These are phyloP conservation scores for Zangia roseola DNA, from an alignment of 768 basidiomycete species.

Conservation along the genomic window DNA sequence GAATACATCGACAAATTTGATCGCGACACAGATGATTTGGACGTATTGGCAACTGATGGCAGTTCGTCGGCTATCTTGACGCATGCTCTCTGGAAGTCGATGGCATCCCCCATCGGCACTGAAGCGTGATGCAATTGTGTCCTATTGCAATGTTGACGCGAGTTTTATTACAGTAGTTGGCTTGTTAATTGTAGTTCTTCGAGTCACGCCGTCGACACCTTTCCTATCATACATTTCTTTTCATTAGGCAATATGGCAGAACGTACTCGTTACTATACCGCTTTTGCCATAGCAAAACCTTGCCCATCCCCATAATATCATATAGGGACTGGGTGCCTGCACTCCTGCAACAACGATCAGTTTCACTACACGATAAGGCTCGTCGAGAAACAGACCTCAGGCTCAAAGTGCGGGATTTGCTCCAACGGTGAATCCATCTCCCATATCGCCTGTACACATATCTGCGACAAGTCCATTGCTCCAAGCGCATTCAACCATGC, in stretches of 20 bases:
- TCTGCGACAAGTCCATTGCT: slow-evolving; percentile 97
- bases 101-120: too few species aligned
- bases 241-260: too few species aligned
- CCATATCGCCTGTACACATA: slow-evolving; percentile 99
- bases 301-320: slow-evolving; percentile 98
- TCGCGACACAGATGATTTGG: slow-evolving; percentile 21
- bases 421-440: slow-evolving; percentile 94
- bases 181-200: too few species aligned
- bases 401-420: slow-evolving; percentile 95
- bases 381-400: slow-evolving; percentile 54
- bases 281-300: too few species aligned
- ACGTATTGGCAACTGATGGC: background rate
- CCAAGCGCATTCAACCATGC: slow-evolving; percentile 92
- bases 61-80: background rate
- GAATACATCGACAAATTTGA: slow-evolving; percentile 32
- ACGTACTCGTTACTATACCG: too few species aligned
- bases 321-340: slow-evolving; percentile 87
- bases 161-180: too few species aligned
- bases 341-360: slow-evolving; percentile 59
- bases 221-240: too few species aligned
- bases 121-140: too few species aligned
- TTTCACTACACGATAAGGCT: background rate
- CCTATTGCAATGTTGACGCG: too few species aligned
- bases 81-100: background rate
- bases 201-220: too few species aligned